Evolutionary conservation across 441 rosid genomes (phyloP), one percentile per base, ranked within the genome.

Genomic region (Capsella rubella): DNA sequence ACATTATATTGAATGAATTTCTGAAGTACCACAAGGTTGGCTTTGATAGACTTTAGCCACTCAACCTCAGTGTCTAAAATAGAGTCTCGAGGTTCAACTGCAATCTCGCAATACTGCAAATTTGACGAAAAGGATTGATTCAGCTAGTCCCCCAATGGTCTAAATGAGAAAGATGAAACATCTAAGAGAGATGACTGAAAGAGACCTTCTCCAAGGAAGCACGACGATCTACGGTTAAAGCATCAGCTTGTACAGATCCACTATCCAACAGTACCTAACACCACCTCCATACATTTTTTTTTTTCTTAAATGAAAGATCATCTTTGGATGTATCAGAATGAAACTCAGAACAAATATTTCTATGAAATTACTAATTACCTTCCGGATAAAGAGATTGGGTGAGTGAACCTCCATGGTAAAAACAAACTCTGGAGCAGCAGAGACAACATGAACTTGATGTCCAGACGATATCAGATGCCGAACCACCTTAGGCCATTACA

Each of bases 191-290:
- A 66, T 3, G 3, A 47, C 15, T 47, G 40, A 29, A 13, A 60
- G 25, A 51, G 57, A 93, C 99, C 97, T 90, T 95, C 78, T 85
- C 94, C 77, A 95, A 75, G 3, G 97, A 95, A 64, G 94, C 99
- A 67, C 89, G 94, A 46, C 93, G 96, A 74, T 95, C 97, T 11
- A 95, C 97, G 0, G 97, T 92, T 84, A 95, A 82, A 14, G 97
- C 99, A 87, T 95, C 99, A 7, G 97, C 87, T 68, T 95, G 99
- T 58, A 95, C 97, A 3, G 93, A 93, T 66, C 99, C 97, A 64
- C 90, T 84, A 58, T 95, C 99, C 74, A 95, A 80, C 37, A 92
- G 76, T 43, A 92, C 90, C 96, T 94, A 80, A 28, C 75, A 57
- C 64, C 67, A 62, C 27, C 45, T 42, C 68, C 47, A 53, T 21